Evolutionary conservation across 306 rosid genomes (phyloP).

Genomic region (Spatholobus suberectus): DNA sequence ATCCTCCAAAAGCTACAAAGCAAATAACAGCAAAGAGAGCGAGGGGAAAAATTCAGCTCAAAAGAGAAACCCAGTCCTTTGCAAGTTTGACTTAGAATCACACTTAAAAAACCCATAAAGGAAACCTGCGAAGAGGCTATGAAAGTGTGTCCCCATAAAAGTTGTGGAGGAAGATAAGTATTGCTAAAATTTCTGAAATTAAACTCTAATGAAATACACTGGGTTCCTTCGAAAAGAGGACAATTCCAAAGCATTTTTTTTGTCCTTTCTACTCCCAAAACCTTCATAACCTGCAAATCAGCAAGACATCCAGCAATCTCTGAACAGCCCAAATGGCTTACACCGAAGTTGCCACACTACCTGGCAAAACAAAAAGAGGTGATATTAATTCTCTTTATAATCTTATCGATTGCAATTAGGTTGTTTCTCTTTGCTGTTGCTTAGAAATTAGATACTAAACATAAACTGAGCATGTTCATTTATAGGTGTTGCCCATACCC

Average conservation of each 20-base stretch:
- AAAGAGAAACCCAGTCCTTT: background rate
- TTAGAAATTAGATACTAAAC: conserved; percentile 22
- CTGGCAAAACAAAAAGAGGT: background rate
- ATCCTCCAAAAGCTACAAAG: conserved; percentile 22
- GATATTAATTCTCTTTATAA: background rate
- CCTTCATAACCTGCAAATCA: conserved; percentile 25
- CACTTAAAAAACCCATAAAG: background rate
- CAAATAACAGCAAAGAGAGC: background rate
- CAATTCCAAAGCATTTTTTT: background rate
- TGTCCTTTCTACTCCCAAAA: conserved; percentile 21
- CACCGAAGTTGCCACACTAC: background rate
- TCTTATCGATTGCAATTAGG: conserved; percentile 3
- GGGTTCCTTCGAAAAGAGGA: background rate
- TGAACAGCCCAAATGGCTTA: conserved; percentile 13
- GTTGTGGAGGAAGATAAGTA: conserved; percentile 15
- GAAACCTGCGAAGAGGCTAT: background rate
- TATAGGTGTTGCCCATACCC: conserved; percentile 18
- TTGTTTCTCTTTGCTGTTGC: conserved; percentile 30
- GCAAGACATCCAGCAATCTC: conserved; percentile 12
- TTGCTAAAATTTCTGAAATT: conserved; percentile 1
- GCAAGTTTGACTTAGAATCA: background rate
- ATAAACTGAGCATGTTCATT: conserved; percentile 8
- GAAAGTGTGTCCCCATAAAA: background rate
- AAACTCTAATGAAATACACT: background rate
- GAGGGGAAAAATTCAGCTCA: background rate